These are phyloP conservation scores for Eucalyptus cloeziana DNA, from an alignment of 345 rosid species.

Conservation along the genomic window DNA sequence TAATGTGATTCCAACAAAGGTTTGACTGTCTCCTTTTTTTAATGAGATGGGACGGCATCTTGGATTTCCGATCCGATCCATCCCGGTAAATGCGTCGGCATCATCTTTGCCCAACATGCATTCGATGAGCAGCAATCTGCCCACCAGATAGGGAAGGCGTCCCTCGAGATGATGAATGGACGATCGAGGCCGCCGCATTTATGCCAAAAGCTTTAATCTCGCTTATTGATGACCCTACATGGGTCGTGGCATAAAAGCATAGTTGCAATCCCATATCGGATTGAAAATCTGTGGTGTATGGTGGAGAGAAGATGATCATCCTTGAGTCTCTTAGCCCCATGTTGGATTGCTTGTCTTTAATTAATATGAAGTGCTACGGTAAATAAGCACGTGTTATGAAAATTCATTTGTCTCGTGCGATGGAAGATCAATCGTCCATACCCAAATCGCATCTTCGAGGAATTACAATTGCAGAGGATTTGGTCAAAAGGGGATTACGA, in stretches of 20 bases:
- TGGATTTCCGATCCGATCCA: not conserved
- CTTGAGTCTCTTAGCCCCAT: not conserved
- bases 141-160: not conserved
- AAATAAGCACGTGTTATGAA: not conserved
- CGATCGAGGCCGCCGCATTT: rapidly evolving
- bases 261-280: not conserved
- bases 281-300: not conserved
- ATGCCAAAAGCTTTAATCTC: not conserved
- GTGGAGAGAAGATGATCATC: not conserved
- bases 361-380: not conserved
- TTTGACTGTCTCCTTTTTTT: not conserved
- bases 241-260: not conserved
- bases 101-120: not conserved
- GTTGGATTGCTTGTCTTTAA: not conserved
- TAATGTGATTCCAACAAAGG: not conserved
- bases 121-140: not conserved
- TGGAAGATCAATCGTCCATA: not conserved
- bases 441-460: rapidly evolving
- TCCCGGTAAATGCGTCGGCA: not conserved
- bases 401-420: not conserved
- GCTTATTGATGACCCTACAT: not conserved
- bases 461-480: not conserved
- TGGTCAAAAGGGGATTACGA: not conserved
- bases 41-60: rapidly evolving
- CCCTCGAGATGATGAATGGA: not conserved